phyloP scores from a whole-genome alignment of 2,329 filamentous ascomycete genomes.

The Cryphonectria naterciae region DNA sequence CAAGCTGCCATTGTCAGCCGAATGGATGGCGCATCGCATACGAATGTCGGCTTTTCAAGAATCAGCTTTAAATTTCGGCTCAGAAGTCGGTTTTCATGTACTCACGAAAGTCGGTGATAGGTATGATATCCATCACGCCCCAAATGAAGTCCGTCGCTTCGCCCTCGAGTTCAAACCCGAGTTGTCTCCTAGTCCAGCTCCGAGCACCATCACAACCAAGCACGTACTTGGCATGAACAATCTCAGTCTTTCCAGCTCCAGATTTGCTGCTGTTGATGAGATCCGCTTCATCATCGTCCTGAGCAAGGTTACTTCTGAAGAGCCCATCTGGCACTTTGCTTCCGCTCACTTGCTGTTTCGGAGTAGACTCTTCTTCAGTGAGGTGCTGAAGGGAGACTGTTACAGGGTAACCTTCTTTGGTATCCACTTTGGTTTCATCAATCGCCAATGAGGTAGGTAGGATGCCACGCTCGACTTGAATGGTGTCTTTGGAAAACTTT shows the following conservation, averaged over 20 bases:
- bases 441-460: conserved; percentile 60
- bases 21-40: conserved; percentile 37
- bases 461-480: conserved; percentile 63
- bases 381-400: conserved; percentile 62
- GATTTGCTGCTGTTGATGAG: conserved; percentile 25
- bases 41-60: conserved; percentile 33
- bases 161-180: conserved; percentile 44
- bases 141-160: conserved; percentile 36
- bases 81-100: conserved; percentile 52
- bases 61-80: conserved; percentile 34
- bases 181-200: conserved; percentile 63
- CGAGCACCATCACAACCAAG: conserved; percentile 72
- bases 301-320: conserved; percentile 61
- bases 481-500: conserved; percentile 50
- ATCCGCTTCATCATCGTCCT: conserved; percentile 46
- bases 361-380: conserved; percentile 60
- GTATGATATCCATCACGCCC: conserved; percentile 38
- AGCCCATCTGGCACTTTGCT: conserved; percentile 56
- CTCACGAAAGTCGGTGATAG: conserved; percentile 40
- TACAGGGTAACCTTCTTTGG: conserved; percentile 61
- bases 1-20: conserved; percentile 34
- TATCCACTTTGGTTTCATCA: conserved; percentile 53
- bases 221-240: conserved; percentile 63
- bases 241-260: conserved; percentile 38
- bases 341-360: conserved; percentile 41